Evolutionary conservation across 2,329 filamentous ascomycete genomes (phyloP), one percentile per base, ranked within the genome.

Genomic region (Nothopassalora personata): DNA sequence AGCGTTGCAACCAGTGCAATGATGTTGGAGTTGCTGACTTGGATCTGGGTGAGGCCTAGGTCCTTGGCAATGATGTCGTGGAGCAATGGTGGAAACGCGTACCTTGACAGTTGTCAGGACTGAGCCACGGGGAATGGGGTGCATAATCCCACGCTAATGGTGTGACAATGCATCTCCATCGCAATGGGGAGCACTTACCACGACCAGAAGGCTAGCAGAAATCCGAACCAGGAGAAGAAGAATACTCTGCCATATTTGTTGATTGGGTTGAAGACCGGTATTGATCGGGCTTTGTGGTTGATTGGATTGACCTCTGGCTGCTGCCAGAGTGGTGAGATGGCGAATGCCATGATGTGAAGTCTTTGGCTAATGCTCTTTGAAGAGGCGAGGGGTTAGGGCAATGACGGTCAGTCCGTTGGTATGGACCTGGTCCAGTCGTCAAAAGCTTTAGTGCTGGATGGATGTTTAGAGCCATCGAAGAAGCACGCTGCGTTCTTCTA

Each of bases 11-110:
- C 77, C 4, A 96, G 79, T 5, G 91, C 91, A 59, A 94, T 83
- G 61, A 96, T 93, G 75, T 96, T 96, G 39, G 91, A 96, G 76
- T 96, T 97, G 66, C 88, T 85, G 55, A 96, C 81, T 72, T 96
- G 82, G 34, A 79, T 78, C 28, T 86, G 79, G 10, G 82, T 86
- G 67, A 96, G 84, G 54, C 85, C 72, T 34, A 96, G 82, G 70
- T 96, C 90, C 63, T 86, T 80, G 72, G 87, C 87, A 77, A 96
- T 95, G 30, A 90, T 90, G 69, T 87, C 83, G 53, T 86, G 76
- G 80, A 90, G 86, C 71, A 94, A 78, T 66, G 91, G 91, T 64
- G 91, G 90, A 74, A 96, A 96, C 1, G 91, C 89, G 78, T 95
- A 96, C 89, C 89, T 80, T 59, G 51, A 23, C 8, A n/a, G n/a